Conservation (phyloP, 768 basidiomycete species). For the Mycena latifolia region DNA sequence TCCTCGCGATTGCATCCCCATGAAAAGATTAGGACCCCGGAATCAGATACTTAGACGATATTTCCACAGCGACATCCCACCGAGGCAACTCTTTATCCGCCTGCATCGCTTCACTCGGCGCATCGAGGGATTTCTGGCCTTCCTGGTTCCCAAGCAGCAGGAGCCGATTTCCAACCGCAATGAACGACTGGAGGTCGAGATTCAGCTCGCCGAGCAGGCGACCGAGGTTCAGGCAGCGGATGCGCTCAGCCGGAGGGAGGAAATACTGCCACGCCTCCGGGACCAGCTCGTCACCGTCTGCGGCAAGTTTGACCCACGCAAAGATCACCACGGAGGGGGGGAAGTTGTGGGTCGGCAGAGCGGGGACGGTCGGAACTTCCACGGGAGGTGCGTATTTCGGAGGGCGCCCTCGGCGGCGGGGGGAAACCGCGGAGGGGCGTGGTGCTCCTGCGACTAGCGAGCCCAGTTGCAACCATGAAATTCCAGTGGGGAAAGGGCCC, state of each 20-base stretch:
- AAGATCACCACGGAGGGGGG: not conserved
- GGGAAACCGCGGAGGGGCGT: not conserved
- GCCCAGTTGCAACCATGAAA: conserved; percentile 37
- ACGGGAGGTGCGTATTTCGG: not conserved
- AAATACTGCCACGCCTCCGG: conserved; percentile 9
- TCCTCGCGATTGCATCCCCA: too few relatives aligned
- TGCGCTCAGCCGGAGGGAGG: not conserved
- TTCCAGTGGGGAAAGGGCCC: conserved; percentile 37
- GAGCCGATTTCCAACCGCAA: not conserved
- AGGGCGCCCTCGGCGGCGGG: conserved; percentile 1
- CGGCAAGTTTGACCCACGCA: not conserved
- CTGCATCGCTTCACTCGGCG: too few relatives aligned
- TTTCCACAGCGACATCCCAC: not conserved
- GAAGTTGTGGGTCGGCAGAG: not conserved
- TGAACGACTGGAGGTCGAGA: not conserved
- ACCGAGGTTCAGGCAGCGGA: not conserved
- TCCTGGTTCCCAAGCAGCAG: not conserved
- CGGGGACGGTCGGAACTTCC: not conserved
- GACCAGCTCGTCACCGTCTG: not conserved
- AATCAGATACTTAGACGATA: too few relatives aligned
- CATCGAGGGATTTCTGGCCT: too few relatives aligned
- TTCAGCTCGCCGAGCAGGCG: not conserved
- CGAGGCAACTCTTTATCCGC: not conserved
- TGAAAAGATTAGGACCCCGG: too few relatives aligned
- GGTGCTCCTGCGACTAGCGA: not conserved